Evolutionary conservation across 2,329 filamentous ascomycete species (phyloP).

Genomic region (Monosporascus ibericus): DNA sequence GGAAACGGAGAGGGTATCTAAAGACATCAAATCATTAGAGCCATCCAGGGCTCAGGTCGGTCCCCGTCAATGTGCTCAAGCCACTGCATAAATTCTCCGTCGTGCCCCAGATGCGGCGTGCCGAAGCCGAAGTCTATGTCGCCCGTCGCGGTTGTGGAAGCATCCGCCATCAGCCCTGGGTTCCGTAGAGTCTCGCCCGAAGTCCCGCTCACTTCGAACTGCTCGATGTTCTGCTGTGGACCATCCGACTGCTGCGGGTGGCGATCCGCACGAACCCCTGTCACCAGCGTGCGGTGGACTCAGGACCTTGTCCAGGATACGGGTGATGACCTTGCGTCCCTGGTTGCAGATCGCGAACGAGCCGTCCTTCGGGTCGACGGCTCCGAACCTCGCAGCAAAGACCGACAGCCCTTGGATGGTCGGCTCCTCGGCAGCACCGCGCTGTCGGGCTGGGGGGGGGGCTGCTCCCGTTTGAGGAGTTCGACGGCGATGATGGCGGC

Average conservation of each 20-base stretch:
- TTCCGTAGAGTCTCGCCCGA: constrained; percentile 9
- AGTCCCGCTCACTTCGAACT: constrained; percentile 10
- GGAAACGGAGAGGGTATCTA: too few relatives aligned
- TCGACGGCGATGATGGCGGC: constrained; percentile 30
- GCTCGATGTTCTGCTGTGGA: constrained; percentile 7
- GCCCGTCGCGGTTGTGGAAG: constrained; percentile 14
- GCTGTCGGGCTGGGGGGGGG: constrained; percentile 26
- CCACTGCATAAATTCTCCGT: constrained; percentile 29
- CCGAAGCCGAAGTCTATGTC: constrained; percentile 23
- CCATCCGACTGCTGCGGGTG: constrained; percentile 5
- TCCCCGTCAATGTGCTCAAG: constrained; percentile 29
- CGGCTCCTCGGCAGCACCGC: constrained; percentile 27
- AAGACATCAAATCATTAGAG: background rate
- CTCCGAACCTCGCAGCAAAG: constrained; percentile 27
- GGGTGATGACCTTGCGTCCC: constrained; percentile 27
- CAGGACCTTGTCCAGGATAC: constrained; percentile 29
- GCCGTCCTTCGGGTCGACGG: constrained; percentile 24
- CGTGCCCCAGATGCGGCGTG: constrained; percentile 22
- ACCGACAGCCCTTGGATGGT: constrained; percentile 31
- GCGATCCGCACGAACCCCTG: constrained; percentile 5
- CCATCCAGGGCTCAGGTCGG: constrained; percentile 4
- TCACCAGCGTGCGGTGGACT: constrained; percentile 17
- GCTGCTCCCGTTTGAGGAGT: constrained; percentile 29
- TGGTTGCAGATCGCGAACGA: constrained; percentile 26
- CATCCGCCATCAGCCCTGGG: constrained; percentile 13